Base-by-base conservation (phyloP, 805 yeast species). In the Lipomyces mesembrius region DNA sequence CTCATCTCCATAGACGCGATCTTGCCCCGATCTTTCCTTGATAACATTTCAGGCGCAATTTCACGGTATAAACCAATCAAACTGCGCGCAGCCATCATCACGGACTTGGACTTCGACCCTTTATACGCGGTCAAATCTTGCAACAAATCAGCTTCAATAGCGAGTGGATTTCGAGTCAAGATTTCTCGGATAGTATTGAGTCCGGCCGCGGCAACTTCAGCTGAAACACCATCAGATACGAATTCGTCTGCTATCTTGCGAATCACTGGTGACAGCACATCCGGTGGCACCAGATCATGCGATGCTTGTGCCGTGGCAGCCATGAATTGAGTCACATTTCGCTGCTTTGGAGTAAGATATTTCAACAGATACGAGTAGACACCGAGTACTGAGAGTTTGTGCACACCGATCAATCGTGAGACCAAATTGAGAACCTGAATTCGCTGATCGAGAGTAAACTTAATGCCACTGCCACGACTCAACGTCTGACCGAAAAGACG, bases 141-240 rank as follows among this genome's bases (percentile, higher is more conserved):
- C 67, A 95, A 81, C 61, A 95, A 81, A 1, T 93, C 86, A 63
- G 90, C 88, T 62, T 92, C 98, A 74, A 95, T 92, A 32, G 98
- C 97, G 71, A 94, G 82, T 17, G 99, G 98, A 11, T 96, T 96
- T 82, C 99, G 88, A 1, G 97, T 79, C 70, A 93, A 83, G 66
- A 95, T 92, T 79, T 95, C 99, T 73, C 98, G 84, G 67, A 94
- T 94, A 2, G 98, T 91, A 78, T 95, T 95, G 72, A 95, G 84
- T 75, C 99, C 99, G 3, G 98, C 98, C 62, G 98, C 92, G 4
- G 98, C 98, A 63, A 93, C 99, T 79, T 95, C 97, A 43, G 97
- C 88, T 17, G 98, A 92, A 52, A 95, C 99, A 83, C 99, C 99
- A 76, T 95, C 98, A 72, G 97, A 90, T 32, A 95, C 97, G 75